A percentile compares a stretch with the other conserved stretches of the same genome.
Evolutionary conservation across 2,329 filamentous ascomycete genomes (phyloP).

Genomic region (Diplodia scrobiculata): DNA sequence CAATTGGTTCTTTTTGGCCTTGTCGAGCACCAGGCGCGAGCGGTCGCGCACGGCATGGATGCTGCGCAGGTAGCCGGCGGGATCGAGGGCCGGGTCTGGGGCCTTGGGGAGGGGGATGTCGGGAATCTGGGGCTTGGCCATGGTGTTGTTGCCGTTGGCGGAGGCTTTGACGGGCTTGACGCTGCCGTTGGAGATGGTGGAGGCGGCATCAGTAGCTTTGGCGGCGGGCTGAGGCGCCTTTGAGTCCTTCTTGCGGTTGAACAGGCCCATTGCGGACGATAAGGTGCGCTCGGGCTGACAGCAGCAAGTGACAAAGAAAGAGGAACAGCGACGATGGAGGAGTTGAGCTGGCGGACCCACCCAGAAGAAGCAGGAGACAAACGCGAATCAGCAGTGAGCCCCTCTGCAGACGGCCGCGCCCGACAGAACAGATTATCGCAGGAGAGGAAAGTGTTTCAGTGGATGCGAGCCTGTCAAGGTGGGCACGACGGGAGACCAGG

Average conservation of each 20-base stretch:
- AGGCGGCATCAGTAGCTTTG: slow-evolving; percentile 39
- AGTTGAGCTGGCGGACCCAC: slow-evolving; percentile 26
- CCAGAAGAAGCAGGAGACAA: slow-evolving; percentile 15
- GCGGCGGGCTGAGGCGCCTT: slow-evolving; percentile 43
- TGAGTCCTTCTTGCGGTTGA: slow-evolving; percentile 52
- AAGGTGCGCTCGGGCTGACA: slow-evolving; percentile 26
- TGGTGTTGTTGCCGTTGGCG: slow-evolving; percentile 42
- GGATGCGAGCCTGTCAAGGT: slow-evolving; percentile 20
- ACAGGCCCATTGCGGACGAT: slow-evolving; percentile 52
- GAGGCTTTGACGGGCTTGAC: slow-evolving; percentile 52
- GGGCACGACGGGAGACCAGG: not conserved
- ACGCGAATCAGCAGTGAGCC: slow-evolving; percentile 19
- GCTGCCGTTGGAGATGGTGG: slow-evolving; percentile 52
- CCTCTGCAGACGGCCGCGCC: slow-evolving; percentile 24
- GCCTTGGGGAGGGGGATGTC: slow-evolving; percentile 80
- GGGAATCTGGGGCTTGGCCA: slow-evolving; percentile 56
- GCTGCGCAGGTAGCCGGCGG: slow-evolving; percentile 86
- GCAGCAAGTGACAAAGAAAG: slow-evolving; percentile 27
- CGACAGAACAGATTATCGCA: slow-evolving; percentile 14
- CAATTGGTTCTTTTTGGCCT: slow-evolving; percentile 74
- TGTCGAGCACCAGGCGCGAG: slow-evolving; percentile 71
- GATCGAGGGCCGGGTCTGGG: slow-evolving; percentile 84
- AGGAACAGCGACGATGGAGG: slow-evolving; percentile 17
- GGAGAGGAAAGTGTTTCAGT: slow-evolving; percentile 25
- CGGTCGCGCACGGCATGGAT: slow-evolving; percentile 84